Evolutionary conservation across 176 grass and related monocot species (phyloP).

Genomic region (Melocanna baccifera): DNA sequence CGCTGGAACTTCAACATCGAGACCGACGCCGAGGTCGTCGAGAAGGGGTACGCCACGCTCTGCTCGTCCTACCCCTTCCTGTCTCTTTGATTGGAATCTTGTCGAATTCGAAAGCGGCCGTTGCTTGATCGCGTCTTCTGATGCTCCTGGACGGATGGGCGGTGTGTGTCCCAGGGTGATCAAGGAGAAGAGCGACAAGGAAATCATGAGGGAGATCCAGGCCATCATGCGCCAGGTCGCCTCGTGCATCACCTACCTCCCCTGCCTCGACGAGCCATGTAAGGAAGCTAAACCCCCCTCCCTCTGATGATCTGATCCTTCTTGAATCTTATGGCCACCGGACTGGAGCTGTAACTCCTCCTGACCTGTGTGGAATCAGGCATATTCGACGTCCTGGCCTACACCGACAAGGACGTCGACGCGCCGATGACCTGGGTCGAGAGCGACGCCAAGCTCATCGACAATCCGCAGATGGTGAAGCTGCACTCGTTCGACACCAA

Average conservation of each 20-base stretch:
- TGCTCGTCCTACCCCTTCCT: neutral
- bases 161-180: slow-evolving; percentile 39
- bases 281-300: neutral
- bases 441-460: slow-evolving; percentile 93
- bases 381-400: slow-evolving; percentile 91
- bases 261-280: slow-evolving; percentile 90
- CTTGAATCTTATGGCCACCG: too few species aligned
- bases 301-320: too few species aligned
- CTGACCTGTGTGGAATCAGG: slow-evolving; percentile 29
- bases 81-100: neutral
- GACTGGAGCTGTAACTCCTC: neutral
- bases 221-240: slow-evolving; percentile 97
- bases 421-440: slow-evolving; percentile 86
- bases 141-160: neutral
- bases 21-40: slow-evolving; percentile 85
- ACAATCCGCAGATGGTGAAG: slow-evolving; percentile 97
- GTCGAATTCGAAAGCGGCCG: neutral
- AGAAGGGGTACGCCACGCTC: slow-evolving; percentile 57
- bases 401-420: slow-evolving; percentile 78
- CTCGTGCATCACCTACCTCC: slow-evolving; percentile 91
- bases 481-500: slow-evolving; percentile 97
- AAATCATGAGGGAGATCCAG: slow-evolving; percentile 99
- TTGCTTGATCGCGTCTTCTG: neutral
- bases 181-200: slow-evolving; percentile 95
- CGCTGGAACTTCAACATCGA: slow-evolving; percentile 96